These are phyloP conservation scores for Calophaca sinica DNA, from an alignment of 306 rosid species.

Conservation along the genomic window DNA sequence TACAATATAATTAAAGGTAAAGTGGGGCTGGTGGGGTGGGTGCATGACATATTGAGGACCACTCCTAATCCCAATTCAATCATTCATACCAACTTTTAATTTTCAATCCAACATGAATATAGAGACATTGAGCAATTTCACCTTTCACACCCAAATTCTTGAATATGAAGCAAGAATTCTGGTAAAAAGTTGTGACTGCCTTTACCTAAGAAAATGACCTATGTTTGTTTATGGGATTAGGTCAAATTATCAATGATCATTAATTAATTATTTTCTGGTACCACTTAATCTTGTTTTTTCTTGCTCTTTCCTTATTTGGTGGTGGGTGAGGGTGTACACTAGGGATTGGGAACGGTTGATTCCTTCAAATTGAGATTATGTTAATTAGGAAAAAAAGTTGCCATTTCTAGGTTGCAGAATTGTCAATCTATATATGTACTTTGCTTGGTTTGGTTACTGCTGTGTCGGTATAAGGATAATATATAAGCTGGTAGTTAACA, in stretches of 20 bases:
- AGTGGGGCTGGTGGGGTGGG: conserved; percentile 40
- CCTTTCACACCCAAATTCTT: conserved; percentile 40
- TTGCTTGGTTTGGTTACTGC: conserved; percentile 19
- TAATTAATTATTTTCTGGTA: conserved; percentile 6
- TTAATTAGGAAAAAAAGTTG: conserved; percentile 16
- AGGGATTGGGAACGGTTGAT: conserved; percentile 12
- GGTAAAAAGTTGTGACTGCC: conserved; percentile 42
- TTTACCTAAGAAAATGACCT: conserved; percentile 41
- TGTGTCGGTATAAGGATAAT: conserved; percentile 26
- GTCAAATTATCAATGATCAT: conserved; percentile 2
- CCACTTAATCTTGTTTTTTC: conserved; percentile 13
- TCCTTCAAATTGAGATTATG: conserved; percentile 38
- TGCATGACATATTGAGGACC: conserved; percentile 42
- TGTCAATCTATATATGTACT: conserved; percentile 39
- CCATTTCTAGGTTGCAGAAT: neutral
- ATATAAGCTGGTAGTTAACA: conserved; percentile 30
- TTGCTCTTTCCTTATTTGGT: conserved; percentile 24
- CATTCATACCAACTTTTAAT: conserved; percentile 42
- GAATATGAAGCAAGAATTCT: conserved; percentile 46
- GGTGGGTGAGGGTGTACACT: conserved; percentile 38
- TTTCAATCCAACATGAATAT: conserved; percentile 45
- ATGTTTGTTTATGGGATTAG: conserved; percentile 23
- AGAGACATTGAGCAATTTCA: conserved; percentile 20
- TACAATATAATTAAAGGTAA: conserved; percentile 34
- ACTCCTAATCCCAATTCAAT: conserved; percentile 45